Evolutionary conservation across 495 filamentous ascomycete genomes (phyloP).

Genomic region (Aspergillus carlsbadensis): DNA sequence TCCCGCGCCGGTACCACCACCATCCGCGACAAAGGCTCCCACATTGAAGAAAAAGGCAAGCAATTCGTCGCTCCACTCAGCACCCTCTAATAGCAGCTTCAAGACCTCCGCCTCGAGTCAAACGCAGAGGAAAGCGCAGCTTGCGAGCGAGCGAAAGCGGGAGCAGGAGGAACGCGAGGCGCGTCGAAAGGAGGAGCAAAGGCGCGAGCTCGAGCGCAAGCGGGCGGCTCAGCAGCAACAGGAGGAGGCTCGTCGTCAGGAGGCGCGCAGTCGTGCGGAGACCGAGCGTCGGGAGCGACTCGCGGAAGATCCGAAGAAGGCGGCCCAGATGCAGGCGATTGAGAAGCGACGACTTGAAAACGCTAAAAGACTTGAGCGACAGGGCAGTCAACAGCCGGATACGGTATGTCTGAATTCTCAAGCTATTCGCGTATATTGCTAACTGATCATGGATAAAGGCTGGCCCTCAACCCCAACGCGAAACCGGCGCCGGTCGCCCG

Average conservation of each 20-base stretch:
- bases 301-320: slow-evolving; percentile 62
- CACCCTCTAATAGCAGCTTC: slow-evolving; percentile 63
- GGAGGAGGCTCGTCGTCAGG: slow-evolving; percentile 48
- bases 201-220: slow-evolving; percentile 75
- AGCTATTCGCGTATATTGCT: slow-evolving; percentile 27
- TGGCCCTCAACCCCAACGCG: slow-evolving; percentile 41
- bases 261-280: slow-evolving; percentile 47
- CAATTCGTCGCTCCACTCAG: slow-evolving; percentile 63
- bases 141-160: slow-evolving; percentile 71
- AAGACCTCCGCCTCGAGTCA: slow-evolving; percentile 64
- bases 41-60: slow-evolving; percentile 62
- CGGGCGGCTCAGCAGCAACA: slow-evolving; percentile 57
- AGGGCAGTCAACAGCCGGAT: slow-evolving; percentile 45
- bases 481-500: slow-evolving; percentile 51
- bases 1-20: slow-evolving; percentile 38
- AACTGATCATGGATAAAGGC: slow-evolving; percentile 27
- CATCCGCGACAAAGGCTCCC: slow-evolving; percentile 46
- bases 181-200: slow-evolving; percentile 75
- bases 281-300: slow-evolving; percentile 47
- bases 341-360: slow-evolving; percentile 64
- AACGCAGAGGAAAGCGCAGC: slow-evolving; percentile 57
- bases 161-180: slow-evolving; percentile 75
- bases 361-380: slow-evolving; percentile 58
- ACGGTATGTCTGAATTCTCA: slow-evolving; percentile 31
- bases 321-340: slow-evolving; percentile 66